Conservation (phyloP, 176 grass and related monocot genomes). For the Oryza officinalis region DNA sequence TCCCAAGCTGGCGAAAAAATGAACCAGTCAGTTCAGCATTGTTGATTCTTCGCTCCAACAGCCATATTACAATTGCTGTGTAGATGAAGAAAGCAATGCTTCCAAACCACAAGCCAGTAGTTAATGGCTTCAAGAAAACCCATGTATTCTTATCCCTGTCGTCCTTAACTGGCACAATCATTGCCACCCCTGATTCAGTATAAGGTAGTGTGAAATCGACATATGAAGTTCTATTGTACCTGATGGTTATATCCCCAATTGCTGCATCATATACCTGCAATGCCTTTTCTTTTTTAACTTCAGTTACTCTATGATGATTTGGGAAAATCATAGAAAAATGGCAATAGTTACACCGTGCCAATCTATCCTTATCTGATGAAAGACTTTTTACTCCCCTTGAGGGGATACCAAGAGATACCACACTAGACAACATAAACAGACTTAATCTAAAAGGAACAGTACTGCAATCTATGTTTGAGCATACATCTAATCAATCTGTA, state of each 20-base stretch:
- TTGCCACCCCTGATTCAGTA: slow-evolving; percentile 50
- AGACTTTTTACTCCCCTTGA: not conserved
- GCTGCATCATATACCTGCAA: slow-evolving; percentile 43
- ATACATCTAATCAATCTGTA: not conserved
- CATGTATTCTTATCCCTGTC: slow-evolving; percentile 28
- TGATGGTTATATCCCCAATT: slow-evolving; percentile 63
- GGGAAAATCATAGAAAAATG: not conserved
- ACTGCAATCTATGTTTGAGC: not conserved
- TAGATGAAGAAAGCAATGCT: slow-evolving; percentile 59
- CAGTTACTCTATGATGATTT: not conserved
- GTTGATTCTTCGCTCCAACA: slow-evolving; percentile 34
- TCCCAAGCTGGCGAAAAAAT: slow-evolving; percentile 47
- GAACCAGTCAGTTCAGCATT: slow-evolving; percentile 43
- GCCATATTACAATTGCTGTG: slow-evolving; percentile 41
- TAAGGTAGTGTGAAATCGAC: slow-evolving; percentile 64
- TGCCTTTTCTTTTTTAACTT: not conserved
- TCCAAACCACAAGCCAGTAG: slow-evolving; percentile 50
- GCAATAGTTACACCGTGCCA: not conserved
- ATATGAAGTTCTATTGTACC: slow-evolving; percentile 46
- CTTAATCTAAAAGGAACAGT: not conserved
- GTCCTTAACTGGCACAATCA: slow-evolving; percentile 53
- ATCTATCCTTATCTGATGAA: not conserved
- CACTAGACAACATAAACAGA: not conserved
- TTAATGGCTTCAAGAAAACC: slow-evolving; percentile 65
- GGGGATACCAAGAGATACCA: not conserved